Conservation (phyloP, 129 eudicot species). For the Saussurea involucrata region DNA sequence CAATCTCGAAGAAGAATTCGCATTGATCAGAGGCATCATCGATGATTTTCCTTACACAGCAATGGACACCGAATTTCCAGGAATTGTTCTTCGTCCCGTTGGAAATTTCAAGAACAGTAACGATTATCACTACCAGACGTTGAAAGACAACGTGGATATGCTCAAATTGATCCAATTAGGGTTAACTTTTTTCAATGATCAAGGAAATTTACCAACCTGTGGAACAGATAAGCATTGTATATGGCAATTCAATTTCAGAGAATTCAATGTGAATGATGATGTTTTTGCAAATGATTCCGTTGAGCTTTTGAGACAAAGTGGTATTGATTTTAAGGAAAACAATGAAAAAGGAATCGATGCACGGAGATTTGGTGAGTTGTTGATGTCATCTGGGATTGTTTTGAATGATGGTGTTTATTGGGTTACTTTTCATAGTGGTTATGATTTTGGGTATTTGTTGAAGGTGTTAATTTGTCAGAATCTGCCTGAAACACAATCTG, state of each 20-base stretch:
- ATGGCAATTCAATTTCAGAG: constrained; percentile 91
- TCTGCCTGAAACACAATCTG: constrained; percentile 70
- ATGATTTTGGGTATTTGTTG: constrained; percentile 83
- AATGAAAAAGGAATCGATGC: constrained; percentile 74
- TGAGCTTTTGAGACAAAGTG: constrained; percentile 72
- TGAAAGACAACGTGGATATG: constrained; percentile 74
- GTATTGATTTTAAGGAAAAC: constrained; percentile 69
- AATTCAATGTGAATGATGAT: constrained; percentile 74
- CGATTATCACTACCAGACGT: constrained; percentile 71
- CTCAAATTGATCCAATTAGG: constrained; percentile 85
- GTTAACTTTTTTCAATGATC: constrained; percentile 66
- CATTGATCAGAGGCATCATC: constrained; percentile 53
- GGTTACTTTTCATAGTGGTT: constrained; percentile 90
- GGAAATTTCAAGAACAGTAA: constrained; percentile 67
- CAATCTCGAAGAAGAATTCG: constrained; percentile 75
- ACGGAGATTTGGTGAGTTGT: constrained; percentile 56
- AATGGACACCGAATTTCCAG: constrained; percentile 90
- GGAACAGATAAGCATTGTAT: constrained; percentile 62
- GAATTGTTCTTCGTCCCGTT: constrained; percentile 68
- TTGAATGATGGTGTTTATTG: constrained; percentile 67
- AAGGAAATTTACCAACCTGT: constrained; percentile 68
- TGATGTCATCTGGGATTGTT: constrained; percentile 90
- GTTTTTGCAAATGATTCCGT: constrained; percentile 78
- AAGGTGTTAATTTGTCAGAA: constrained; percentile 67
- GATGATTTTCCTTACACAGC: constrained; percentile 70